Conservation (phyloP, 2,329 filamentous ascomycete species). For the Phaeophleospora eucalypticola region DNA sequence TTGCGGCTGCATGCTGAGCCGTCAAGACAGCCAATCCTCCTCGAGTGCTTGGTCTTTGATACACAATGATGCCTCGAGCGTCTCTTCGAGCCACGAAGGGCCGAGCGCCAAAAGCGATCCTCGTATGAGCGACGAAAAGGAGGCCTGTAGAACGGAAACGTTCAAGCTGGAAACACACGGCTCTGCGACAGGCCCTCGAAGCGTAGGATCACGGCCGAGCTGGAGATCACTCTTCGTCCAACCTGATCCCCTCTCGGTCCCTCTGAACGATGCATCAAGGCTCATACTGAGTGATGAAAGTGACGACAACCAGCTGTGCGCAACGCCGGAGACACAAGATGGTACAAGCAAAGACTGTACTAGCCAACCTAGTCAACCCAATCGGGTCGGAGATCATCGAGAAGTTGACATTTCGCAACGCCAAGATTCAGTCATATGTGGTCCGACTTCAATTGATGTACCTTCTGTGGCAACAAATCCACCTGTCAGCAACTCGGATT, state of each 20-base stretch:
- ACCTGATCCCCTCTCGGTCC: conserved; percentile 1
- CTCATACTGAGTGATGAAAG: background rate
- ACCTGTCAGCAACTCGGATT: no score
- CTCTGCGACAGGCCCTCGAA: background rate
- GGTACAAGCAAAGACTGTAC: no score
- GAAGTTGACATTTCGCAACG: no score
- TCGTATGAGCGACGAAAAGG: conserved; percentile 3
- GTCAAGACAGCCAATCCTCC: background rate
- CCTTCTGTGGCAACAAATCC: no score
- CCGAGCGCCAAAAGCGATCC: no score
- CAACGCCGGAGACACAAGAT: no score
- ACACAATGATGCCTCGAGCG: background rate
- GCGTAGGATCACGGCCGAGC: background rate
- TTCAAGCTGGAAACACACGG: no score
- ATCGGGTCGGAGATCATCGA: no score
- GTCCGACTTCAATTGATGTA: no score
- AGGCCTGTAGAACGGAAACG: no score
- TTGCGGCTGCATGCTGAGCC: background rate
- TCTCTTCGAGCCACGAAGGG: background rate
- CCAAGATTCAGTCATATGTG: no score
- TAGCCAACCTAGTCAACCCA: no score
- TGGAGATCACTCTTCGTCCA: background rate
- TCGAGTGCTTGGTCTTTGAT: conserved; percentile 4
- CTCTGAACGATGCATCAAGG: conserved; percentile 1
- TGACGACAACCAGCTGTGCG: background rate